Percentiles rank a stretch among this genome's conserved stretches.
These are phyloP conservation scores for Pittosporum tobira DNA, from an alignment of 129 eudicot species.

Conservation along the genomic window DNA sequence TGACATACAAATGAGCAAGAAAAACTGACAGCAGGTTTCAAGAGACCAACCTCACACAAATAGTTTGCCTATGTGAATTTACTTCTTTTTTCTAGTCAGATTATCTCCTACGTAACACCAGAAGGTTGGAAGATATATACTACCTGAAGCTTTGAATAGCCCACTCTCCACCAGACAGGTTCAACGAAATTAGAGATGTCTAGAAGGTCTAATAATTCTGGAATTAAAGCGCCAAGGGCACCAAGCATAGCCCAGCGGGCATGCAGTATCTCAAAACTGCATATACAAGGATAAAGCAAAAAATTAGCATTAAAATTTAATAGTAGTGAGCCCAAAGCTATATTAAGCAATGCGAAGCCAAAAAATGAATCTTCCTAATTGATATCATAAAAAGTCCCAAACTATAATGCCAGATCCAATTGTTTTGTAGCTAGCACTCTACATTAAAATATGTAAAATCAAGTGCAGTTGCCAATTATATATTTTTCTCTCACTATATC, in stretches of 20 bases:
- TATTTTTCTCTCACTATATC: too few species aligned
- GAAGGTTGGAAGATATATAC: slow-evolving; percentile 12
- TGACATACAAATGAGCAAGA: too few species aligned
- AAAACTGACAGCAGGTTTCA: too few species aligned
- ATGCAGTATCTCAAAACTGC: slow-evolving; percentile 88
- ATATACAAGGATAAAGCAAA: slow-evolving; percentile 10
- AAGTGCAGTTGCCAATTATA: too few species aligned
- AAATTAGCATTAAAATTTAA: not conserved
- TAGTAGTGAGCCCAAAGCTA: not conserved
- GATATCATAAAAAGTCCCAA: not conserved
- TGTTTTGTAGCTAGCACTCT: too few species aligned
- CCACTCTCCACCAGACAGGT: slow-evolving; percentile 99
- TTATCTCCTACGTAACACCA: not conserved
- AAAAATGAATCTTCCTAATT: not conserved
- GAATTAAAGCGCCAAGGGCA: slow-evolving; percentile 93
- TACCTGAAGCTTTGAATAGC: slow-evolving; percentile 95
- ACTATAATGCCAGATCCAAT: too few species aligned
- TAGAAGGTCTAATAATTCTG: slow-evolving; percentile 64
- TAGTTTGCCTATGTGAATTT: not conserved
- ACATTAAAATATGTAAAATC: too few species aligned
- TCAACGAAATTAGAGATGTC: slow-evolving; percentile 90
- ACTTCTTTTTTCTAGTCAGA: not conserved
- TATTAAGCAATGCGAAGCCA: not conserved
- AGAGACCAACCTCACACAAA: too few species aligned
- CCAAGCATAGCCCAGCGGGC: slow-evolving; percentile 99